Percentiles rank a stretch among this genome's conserved stretches.
Evolutionary conservation across 1,284 basidiomycete genomes (phyloP).

Genomic region (Melampsora larici-populina): DNA sequence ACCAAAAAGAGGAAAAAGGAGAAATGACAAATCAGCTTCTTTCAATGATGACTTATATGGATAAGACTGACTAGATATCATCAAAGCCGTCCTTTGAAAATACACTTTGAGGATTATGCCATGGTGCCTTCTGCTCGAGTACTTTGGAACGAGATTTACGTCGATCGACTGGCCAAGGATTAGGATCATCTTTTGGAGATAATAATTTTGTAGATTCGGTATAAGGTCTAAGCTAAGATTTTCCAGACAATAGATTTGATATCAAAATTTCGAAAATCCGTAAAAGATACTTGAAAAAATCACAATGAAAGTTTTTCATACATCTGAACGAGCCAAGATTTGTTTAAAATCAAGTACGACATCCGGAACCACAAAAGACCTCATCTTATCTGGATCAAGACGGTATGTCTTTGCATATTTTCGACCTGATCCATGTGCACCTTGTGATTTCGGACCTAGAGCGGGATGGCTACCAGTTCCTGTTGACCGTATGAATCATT

Average conservation of each 20-base stretch:
- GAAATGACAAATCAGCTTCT: background rate
- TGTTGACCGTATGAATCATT: background rate
- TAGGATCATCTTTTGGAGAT: conserved; percentile 10
- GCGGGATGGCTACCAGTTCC: conserved; percentile 38
- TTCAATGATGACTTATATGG: background rate
- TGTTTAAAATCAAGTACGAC: conserved; percentile 11
- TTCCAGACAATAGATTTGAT: background rate
- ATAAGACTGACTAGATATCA: conserved; percentile 25
- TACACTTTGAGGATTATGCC: conserved; percentile 30
- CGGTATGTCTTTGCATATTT: conserved; percentile 9
- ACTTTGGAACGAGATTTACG: conserved; percentile 14
- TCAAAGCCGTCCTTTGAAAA: conserved; percentile 32
- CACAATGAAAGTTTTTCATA: background rate
- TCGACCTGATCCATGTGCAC: conserved; percentile 12
- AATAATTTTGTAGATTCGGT: conserved; percentile 25
- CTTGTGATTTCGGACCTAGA: conserved; percentile 35
- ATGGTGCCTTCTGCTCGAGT: conserved; percentile 3
- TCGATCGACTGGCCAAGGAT: conserved; percentile 28
- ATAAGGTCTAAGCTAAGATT: conserved; percentile 20
- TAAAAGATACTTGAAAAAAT: background rate
- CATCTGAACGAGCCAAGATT: conserved; percentile 23
- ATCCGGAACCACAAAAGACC: conserved; percentile 26
- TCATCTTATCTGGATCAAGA: conserved; percentile 29
- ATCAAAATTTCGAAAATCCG: background rate
- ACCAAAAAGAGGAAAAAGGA: background rate